phyloP scores from a whole-genome alignment of 176 grass and related monocot genomes.

The Luzula sylvatica region DNA sequence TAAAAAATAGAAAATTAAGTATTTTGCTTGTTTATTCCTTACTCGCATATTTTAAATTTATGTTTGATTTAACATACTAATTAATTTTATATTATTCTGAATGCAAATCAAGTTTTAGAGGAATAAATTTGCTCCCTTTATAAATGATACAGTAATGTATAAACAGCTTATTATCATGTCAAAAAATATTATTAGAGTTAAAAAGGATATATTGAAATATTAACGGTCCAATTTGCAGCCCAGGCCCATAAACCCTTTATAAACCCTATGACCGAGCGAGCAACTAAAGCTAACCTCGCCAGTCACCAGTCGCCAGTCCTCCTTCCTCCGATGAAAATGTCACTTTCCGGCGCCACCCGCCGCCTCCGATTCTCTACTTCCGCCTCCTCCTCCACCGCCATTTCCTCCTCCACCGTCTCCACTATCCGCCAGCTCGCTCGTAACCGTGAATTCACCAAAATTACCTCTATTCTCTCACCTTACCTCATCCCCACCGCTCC shows the following conservation, averaged over 20 bases:
- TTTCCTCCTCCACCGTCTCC: slow-evolving; percentile 1
- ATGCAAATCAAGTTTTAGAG: no score
- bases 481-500: slow-evolving; percentile 7
- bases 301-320: background rate
- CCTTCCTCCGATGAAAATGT: background rate
- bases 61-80: no score
- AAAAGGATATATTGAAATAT: no score
- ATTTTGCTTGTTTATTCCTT: no score
- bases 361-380: background rate
- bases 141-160: no score
- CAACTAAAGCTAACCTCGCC: background rate
- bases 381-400: background rate
- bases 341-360: background rate
- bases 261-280: background rate
- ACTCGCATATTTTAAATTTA: no score
- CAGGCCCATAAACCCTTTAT: background rate
- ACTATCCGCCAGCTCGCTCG: slow-evolving; percentile 25
- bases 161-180: no score
- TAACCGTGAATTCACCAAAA: slow-evolving; percentile 11
- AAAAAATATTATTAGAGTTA: no score
- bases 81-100: no score
- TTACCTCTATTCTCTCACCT: slow-evolving; percentile 31
- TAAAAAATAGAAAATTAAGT: no score
- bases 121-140: no score
- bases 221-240: no score